These are phyloP conservation scores for Massarina eburnea DNA, from an alignment of 2,329 filamentous ascomycete species.

Conservation along the genomic window DNA sequence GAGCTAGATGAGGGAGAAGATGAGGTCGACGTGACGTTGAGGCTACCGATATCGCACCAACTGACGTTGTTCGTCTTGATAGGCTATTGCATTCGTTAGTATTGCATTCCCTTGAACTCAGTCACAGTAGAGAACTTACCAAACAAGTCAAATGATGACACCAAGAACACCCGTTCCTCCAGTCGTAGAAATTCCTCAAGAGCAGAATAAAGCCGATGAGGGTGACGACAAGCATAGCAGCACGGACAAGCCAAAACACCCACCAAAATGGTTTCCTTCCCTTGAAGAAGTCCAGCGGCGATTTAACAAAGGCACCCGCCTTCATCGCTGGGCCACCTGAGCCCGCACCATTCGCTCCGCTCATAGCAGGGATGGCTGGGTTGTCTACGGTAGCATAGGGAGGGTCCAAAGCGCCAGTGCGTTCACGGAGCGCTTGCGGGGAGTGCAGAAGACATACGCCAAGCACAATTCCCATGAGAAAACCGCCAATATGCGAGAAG, in stretches of 20 bases:
- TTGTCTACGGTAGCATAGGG: constrained; percentile 68
- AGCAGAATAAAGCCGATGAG: constrained; percentile 84
- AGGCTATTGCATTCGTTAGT: constrained; percentile 14
- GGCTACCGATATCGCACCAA: constrained; percentile 41
- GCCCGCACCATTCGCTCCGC: constrained; percentile 13
- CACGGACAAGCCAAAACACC: constrained; percentile 92
- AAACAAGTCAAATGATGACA: constrained; percentile 95
- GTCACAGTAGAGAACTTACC: constrained; percentile 58
- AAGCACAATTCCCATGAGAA: constrained; percentile 85
- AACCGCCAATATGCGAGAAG: constrained; percentile 95
- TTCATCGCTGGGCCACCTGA: background rate
- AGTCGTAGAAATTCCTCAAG: constrained; percentile 87
- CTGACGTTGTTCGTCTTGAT: constrained; percentile 28
- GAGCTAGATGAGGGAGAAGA: too few species aligned
- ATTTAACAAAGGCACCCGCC: constrained; percentile 45
- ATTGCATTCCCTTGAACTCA: background rate
- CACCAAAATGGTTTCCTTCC: constrained; percentile 93
- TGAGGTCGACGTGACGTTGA: constrained; percentile 27
- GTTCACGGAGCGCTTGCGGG: constrained; percentile 74
- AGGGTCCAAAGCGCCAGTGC: constrained; percentile 68
- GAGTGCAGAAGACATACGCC: constrained; percentile 88
- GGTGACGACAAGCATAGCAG: constrained; percentile 74
- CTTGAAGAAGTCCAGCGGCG: constrained; percentile 77
- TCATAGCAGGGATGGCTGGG: constrained; percentile 16
- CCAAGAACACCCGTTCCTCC: constrained; percentile 77